Base-by-base conservation (phyloP, 192 early-diverging fungal species). In the Coemansia sp. region DNA sequence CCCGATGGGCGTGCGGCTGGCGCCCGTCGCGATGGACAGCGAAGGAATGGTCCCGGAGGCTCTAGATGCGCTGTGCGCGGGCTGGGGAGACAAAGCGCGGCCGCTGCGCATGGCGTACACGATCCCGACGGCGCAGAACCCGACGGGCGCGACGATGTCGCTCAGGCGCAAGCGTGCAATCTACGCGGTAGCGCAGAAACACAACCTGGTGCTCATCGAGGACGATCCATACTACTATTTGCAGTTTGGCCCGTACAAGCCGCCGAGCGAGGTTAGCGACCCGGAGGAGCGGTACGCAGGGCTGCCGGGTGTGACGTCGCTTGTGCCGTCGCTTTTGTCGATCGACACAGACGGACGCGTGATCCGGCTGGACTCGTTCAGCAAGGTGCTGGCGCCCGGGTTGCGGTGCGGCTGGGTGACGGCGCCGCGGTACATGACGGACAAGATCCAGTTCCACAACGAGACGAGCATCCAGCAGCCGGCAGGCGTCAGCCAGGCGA, bases 191-290 rank as follows among this genome's bases (percentile, higher is more conserved):
- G 87, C 87, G 7, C 81, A 81, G 47, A 80, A 86, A 59, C 88
- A 91, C 68, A 77, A 92, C 46, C 56, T 98, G 46, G 72, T 98
- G 16, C 91, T 98, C 27, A 71, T 95, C 24, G 96, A 98, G 67
- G 96, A 98, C 61, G 95, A 97, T 68, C 95, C 95, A 16, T 98
- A 98, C 67, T 95, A 91, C 60, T 95, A 92, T 52, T 69, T 98
- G 29, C 94, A 96, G 75, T 84, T 86, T 52, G 71, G 71, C 24
- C 57, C 61, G 19, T 77, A 71, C 49, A 48, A 24, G 21, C 46
- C 56, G 23, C 56, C 57, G 7, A 14, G 43, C 23, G 53, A 56
- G n/a, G 27, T 54, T 19, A 28, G 22, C 6, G 54, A 58, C 24
- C 21, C 54, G 3, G 53, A 48, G 46, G 71, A 67, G 28, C 65